A percentile compares a stretch with the other conserved stretches of the same genome.
phyloP scores from a whole-genome alignment of 352 stramenopile species.

The Aphanomyces stellatus region DNA sequence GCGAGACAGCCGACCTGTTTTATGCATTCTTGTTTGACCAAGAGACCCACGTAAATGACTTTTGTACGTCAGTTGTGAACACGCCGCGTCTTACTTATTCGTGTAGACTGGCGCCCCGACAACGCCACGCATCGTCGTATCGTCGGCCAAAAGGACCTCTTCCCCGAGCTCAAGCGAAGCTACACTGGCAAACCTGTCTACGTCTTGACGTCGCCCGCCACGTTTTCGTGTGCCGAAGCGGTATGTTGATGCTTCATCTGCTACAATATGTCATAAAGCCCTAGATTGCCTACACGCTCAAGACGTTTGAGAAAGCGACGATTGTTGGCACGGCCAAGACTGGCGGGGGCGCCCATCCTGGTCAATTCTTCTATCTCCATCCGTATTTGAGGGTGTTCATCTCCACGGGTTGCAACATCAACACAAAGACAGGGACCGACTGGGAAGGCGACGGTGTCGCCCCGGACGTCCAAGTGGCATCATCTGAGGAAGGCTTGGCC shows the following conservation, averaged over 20 bases:
- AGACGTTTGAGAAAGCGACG: not conserved
- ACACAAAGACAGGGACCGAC: not conserved
- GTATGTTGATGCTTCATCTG: no score
- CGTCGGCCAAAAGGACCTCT: not conserved
- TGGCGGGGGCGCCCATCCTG: not conserved
- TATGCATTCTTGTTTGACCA: not conserved
- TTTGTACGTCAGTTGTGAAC: not conserved
- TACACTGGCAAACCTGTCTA: not conserved
- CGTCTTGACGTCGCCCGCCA: not conserved
- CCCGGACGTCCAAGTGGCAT: not conserved
- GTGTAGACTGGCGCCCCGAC: not conserved
- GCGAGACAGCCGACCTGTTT: not conserved
- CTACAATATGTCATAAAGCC: not conserved
- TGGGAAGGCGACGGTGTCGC: not conserved
- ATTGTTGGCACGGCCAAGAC: not conserved
- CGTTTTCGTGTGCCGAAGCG: not conserved
- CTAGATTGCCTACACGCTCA: not conserved
- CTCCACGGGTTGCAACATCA: not conserved
- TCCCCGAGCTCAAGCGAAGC: not conserved
- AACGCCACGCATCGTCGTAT: not conserved
- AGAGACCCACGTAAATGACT: not conserved
- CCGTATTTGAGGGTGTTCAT: not conserved
- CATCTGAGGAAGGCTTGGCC: not conserved
- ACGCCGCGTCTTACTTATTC: no score
- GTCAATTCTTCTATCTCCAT: not conserved